A percentile compares a stretch with the other conserved stretches of the same genome.
phyloP scores from a whole-genome alignment of 169 alveolate species.

The Eimeria necatrix region DNA sequence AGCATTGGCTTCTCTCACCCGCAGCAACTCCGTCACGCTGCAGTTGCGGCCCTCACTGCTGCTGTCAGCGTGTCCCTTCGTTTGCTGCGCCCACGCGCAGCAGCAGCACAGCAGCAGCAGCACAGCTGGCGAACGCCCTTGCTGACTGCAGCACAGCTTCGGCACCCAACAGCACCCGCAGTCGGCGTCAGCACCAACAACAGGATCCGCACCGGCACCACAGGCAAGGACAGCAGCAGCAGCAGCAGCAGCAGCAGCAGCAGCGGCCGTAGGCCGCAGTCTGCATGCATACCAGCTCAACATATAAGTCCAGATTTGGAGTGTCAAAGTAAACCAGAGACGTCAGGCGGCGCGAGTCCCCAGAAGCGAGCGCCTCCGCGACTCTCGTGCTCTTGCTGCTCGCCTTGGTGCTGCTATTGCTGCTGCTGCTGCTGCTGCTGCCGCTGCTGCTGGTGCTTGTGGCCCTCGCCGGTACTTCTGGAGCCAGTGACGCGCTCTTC shows the following conservation, averaged over 20 bases:
- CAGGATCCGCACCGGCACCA: neutral
- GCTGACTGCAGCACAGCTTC: neutral
- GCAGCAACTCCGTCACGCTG: constrained; percentile 54
- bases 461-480: too few relatives aligned
- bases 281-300: neutral
- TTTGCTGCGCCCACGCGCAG: constrained; percentile 3
- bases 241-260: neutral
- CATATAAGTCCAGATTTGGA: neutral
- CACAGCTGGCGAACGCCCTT: neutral
- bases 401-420: neutral
- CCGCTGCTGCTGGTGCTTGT: too few relatives aligned
- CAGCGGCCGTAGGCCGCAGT: constrained; percentile 16
- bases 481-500: too few relatives aligned
- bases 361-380: constrained; percentile 22
- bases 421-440: too few relatives aligned
- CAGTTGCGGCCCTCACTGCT: neutral
- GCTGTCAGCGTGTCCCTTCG: neutral
- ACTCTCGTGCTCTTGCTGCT: neutral
- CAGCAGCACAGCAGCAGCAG: constrained; percentile 39
- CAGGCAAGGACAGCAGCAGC: neutral
- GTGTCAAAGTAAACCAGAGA: constrained; percentile 38
- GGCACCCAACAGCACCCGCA: neutral
- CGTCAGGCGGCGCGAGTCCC: neutral
- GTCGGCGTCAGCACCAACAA: constrained; percentile 5
- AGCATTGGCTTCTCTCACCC: constrained; percentile 5